Conservation (phyloP, 352 stramenopile genomes). For the Phytophthora cryptogea region DNA sequence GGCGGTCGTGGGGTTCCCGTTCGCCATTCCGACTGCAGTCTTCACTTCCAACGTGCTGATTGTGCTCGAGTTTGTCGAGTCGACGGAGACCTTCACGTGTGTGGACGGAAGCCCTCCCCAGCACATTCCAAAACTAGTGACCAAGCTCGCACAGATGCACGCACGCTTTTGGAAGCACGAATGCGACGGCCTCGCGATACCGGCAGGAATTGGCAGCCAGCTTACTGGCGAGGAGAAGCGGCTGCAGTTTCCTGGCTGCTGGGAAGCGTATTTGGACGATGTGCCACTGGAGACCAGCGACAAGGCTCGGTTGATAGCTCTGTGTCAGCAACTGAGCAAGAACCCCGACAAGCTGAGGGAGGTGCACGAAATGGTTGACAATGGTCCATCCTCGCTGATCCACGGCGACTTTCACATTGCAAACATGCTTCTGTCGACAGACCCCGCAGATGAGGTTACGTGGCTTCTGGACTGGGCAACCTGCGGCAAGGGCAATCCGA, state of each 20-base stretch:
- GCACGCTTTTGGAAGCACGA: constrained; percentile 55
- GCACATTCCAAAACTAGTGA: constrained; percentile 48
- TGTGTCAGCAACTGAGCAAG: constrained; percentile 58
- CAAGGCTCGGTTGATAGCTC: constrained; percentile 27
- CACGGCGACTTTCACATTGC: constrained; percentile 86
- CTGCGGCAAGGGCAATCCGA: constrained; percentile 70
- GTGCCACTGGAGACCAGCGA: constrained; percentile 40
- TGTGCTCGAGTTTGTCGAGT: constrained; percentile 63
- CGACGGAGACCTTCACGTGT: constrained; percentile 59
- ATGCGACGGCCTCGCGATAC: constrained; percentile 43
- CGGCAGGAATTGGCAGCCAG: constrained; percentile 74
- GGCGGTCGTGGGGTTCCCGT: constrained; percentile 45
- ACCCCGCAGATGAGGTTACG: constrained; percentile 30
- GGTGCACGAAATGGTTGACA: constrained; percentile 58
- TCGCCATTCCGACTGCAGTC: constrained; percentile 53
- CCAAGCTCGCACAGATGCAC: constrained; percentile 70
- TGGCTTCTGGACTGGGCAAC: constrained; percentile 87
- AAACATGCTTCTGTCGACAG: constrained; percentile 65
- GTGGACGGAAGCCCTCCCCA: constrained; percentile 63
- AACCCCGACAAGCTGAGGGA: constrained; percentile 41
- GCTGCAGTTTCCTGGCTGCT: constrained; percentile 65
- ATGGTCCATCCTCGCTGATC: constrained; percentile 64
- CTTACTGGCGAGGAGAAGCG: constrained; percentile 63
- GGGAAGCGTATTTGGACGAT: constrained; percentile 56
- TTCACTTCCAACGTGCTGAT: constrained; percentile 77